Base-by-base conservation (phyloP, 768 basidiomycete species). In the Tephrocybe sp. region DNA sequence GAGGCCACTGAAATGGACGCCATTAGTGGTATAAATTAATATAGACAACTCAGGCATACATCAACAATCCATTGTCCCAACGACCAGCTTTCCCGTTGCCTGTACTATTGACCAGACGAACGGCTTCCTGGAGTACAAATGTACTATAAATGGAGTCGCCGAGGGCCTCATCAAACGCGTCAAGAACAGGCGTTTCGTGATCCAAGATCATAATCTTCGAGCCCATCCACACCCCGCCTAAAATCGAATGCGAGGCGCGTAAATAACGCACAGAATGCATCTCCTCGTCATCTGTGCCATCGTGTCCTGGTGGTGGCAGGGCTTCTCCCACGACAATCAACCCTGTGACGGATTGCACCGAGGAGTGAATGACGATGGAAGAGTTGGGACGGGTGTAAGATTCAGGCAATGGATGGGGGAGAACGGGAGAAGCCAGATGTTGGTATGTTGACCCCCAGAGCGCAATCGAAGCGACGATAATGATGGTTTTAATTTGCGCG, bases 111-210 rank as follows among this genome's bases (percentile, higher is more conserved):
- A 87, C 79, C 25, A 98, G 66, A 9, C 90, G 79, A 12, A 75
- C 86, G 1, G 87, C 89, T 62, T 98, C 96, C 64, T 98, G 95
- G 15, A 97, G 64, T 5, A 88, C 76, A 63, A 98, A 98, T 0
- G 92, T 77, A 18, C 74, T 77, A 63, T 96, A 96, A 39, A 95
- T 85, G 1, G 89, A 89, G 58, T 91, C 87, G 9, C 88, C 87
- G 1, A 89, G 67, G 3, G 71, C 70, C 1, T 67, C 73, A 7
- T 81, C 79, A 38, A 72, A 72, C 16, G 75, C 74, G 60, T 92
- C 84, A 28, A 66, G 68, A 9, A 73, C 45, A 13, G 77, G 69
- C 13, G 68, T 64, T 27, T 64, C 67, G 21, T 71, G 63, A 40
- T 79, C 74, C 32, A 78, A 47, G 8, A 72, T 73, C 31, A 66